These are phyloP conservation scores for Clarireedia paspali DNA, from an alignment of 2,329 filamentous ascomycete species.

Conservation along the genomic window DNA sequence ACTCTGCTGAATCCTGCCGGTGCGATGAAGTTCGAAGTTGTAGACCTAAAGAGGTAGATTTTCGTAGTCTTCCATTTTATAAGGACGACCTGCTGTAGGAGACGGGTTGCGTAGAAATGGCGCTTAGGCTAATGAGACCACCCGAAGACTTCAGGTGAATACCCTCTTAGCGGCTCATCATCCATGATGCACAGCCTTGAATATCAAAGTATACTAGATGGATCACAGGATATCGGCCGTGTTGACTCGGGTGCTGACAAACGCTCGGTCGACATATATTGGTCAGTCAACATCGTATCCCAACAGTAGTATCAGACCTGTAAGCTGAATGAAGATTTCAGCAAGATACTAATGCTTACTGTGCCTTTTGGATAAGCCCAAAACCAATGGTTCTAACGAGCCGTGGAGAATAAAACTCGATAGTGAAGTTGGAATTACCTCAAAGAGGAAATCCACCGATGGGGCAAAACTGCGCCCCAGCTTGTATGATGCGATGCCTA, in stretches of 20 bases:
- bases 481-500: conserved; percentile 1
- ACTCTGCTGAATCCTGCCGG: background rate
- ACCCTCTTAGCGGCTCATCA: background rate
- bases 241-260: background rate
- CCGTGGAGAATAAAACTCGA: conserved; percentile 2
- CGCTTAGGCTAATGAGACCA: conserved; percentile 7
- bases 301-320: conserved; percentile 2
- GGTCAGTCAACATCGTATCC: conserved; percentile 1
- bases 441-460: conserved; percentile 3
- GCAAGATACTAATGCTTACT: conserved; percentile 4
- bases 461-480: conserved; percentile 4
- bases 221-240: background rate
- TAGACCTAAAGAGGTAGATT: background rate
- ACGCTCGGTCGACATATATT: background rate
- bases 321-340: conserved; percentile 4
- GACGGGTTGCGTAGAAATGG: conserved; percentile 1
- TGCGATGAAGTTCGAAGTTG: background rate
- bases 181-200: background rate
- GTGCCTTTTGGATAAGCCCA: background rate
- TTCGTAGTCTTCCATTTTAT: background rate
- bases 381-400: background rate
- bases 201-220: background rate
- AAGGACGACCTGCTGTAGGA: background rate
- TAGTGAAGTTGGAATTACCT: background rate
- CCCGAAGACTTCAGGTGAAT: background rate